Evolutionary conservation across 306 rosid genomes (phyloP).

Genomic region (Biancaea sappan): DNA sequence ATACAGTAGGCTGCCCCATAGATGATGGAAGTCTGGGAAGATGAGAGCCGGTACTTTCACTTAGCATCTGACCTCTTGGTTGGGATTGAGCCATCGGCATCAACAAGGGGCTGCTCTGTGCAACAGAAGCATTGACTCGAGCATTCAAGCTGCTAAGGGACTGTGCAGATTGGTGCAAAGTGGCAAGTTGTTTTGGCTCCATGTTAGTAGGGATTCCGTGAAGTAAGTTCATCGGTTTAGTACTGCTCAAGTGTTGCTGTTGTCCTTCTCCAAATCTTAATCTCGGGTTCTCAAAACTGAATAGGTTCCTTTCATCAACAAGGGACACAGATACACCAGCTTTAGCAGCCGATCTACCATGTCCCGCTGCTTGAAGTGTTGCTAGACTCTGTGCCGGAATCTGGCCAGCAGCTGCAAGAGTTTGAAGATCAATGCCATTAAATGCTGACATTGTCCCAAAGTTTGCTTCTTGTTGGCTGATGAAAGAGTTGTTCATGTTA

Average conservation of each 20-base stretch:
- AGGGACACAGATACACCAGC: constrained; percentile 58
- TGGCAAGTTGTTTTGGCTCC: constrained; percentile 87
- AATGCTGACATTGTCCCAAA: constrained; percentile 68
- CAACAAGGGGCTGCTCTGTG: constrained; percentile 56
- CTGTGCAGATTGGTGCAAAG: constrained; percentile 74
- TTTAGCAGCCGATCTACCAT: constrained; percentile 62
- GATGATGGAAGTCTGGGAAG: constrained; percentile 58
- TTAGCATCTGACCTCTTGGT: constrained; percentile 66
- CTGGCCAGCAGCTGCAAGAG: constrained; percentile 70
- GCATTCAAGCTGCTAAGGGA: constrained; percentile 58
- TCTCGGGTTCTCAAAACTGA: constrained; percentile 85
- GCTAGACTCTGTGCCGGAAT: constrained; percentile 82
- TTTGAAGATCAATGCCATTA: constrained; percentile 80
- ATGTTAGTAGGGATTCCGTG: constrained; percentile 91
- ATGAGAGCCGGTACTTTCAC: constrained; percentile 54
- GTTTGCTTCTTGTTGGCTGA: constrained; percentile 63
- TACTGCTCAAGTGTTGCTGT: constrained; percentile 56
- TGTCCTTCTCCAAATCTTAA: constrained; percentile 82
- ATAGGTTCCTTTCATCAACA: constrained; percentile 77
- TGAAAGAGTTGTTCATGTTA: constrained; percentile 67
- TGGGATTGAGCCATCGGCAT: constrained; percentile 72
- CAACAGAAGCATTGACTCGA: constrained; percentile 59
- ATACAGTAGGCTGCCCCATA: constrained; percentile 53
- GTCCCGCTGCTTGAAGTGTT: constrained; percentile 81
- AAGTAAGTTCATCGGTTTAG: constrained; percentile 73